Percentiles rank a stretch among this genome's conserved stretches.
Conservation (phyloP, 257 asterid species). For the Plantago ovata region DNA sequence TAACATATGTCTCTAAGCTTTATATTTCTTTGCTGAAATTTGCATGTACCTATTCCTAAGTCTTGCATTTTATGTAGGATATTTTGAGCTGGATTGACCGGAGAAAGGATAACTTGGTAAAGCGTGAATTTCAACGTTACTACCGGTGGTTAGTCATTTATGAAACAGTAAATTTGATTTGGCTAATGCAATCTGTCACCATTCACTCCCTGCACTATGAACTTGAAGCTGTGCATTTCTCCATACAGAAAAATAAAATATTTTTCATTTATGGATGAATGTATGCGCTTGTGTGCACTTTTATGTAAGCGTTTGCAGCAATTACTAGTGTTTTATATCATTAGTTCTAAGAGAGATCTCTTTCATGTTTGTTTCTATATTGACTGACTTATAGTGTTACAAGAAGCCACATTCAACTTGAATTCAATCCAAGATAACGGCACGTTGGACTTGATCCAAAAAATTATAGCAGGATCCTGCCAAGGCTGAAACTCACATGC, state of each 20-base stretch:
- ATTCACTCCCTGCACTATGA: conserved; percentile 1
- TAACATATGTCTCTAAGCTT: conserved; percentile 16
- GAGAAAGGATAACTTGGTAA: conserved; percentile 50
- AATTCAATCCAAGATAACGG: too few species aligned
- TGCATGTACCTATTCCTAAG: conserved; percentile 8
- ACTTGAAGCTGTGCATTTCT: conserved; percentile 16
- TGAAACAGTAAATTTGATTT: conserved; percentile 8
- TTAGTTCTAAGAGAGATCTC: too few species aligned
- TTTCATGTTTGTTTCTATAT: too few species aligned
- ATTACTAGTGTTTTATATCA: too few species aligned
- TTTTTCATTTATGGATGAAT: too few species aligned
- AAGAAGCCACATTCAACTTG: too few species aligned
- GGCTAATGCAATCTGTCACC: conserved; percentile 14
- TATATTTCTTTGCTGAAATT: conserved; percentile 13
- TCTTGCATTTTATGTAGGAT: conserved; percentile 45
- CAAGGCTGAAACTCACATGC: too few species aligned
- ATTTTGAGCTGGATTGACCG: conserved; percentile 68
- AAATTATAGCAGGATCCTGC: too few species aligned
- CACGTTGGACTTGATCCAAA: too few species aligned
- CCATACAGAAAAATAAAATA: conserved; percentile 6
- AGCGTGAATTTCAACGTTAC: conserved; percentile 58
- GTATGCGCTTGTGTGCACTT: too few species aligned
- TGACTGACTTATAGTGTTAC: too few species aligned
- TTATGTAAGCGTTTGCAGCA: too few species aligned
- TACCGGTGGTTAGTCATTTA: conserved; percentile 60